Evolutionary conservation across 2,329 filamentous ascomycete genomes (phyloP), one percentile per base, ranked within the genome.

Genomic region (Xylariales sp.): DNA sequence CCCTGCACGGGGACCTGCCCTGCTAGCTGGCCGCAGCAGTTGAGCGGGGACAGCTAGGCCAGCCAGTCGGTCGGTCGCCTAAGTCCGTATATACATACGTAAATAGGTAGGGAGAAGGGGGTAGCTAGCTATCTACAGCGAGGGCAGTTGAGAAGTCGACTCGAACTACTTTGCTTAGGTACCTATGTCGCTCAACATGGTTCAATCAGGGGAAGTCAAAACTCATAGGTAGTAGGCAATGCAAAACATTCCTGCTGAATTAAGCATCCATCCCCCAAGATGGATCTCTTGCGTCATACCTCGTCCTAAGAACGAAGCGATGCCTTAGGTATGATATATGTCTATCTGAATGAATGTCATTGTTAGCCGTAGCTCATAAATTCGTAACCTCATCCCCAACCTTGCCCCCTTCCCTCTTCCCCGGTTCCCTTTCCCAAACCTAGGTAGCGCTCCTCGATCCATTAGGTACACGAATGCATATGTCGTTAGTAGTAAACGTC

Each of bases 1-100:
- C 68, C 72, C 43, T 82, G 79, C 71, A 80, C 78, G 48, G 78
- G 78, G 36, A 78, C 77, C 2, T 81, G 79, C 62, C 80, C 78
- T 3, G 78, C 75, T 5, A 76, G 75, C 49, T 79, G 77, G 77
- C 79, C 79, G 46, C 80, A 81, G 76, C 79, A 81, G 75, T 55
- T 81, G 69, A 75, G 56, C 36, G 80, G 79, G 14, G 68, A 70
- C 77, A 30, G 36, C 34, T 65, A 54, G 23, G 36, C 14, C 5
- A 53, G 36, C 34, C 7, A 12, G 56, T 3, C 18, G 9, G 23
- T 36, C 6, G 12, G 36, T 39, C 3, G 36, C 50, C 8, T 30
- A 18, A 14, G 12, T 34, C 2, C 23, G 14, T 28, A 18, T 18
- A n/a, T 53, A 28, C 23, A n/a, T 16, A 48, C 30, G 28, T 34